Evolutionary conservation across 192 early-diverging fungal species (phyloP), one percentile per base, ranked within the genome.

Genomic region (Allomyces arbusculus): DNA sequence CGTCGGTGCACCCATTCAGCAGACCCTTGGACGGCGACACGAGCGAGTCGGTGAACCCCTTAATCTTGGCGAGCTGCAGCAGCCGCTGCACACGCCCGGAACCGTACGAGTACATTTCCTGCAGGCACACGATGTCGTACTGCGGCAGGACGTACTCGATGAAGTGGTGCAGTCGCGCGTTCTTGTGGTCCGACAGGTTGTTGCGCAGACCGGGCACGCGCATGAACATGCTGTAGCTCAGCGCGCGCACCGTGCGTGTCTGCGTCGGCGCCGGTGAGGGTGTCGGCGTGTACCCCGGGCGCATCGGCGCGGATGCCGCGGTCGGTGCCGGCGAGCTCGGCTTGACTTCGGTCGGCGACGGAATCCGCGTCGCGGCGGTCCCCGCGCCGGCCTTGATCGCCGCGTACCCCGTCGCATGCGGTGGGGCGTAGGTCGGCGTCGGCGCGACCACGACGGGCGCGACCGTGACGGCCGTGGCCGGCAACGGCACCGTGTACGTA

Each of bases 81-180:
- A 92, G 67, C 28, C 76, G 69, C 20, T 73, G 65, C 61, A 79
- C 78, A 8, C 90, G 78, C 10, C 77, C 67, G 22, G 79, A 79
- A 8, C 80, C 87, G 71, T 83, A 92, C 26, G 85, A 83, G 77
- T 87, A 92, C 67, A 87, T 81, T 68, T 92, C 90, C 69, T 92
- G 89, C 67, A 92, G 75, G 58, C 81, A 79, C 25, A 92, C 79
- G 20, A 92, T 74, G 71, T 91, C 87, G 73, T 86, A 88, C n/a
- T 81, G 67, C n/a, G 77, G 80, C 44, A 90, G 74, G 23, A 88
- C 71, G 63, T 79, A 68, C 26, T 81, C 74, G 44, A 87, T 81
- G 67, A 91, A 80, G 62, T 82, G 84, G 61, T 74, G 82, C 64
- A 90, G 73, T 23, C 90, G 81, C n/a, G 70, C 79, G 64, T 88